phyloP scores from a whole-genome alignment of 257 asterid genomes.

The Solanum acaule region DNA sequence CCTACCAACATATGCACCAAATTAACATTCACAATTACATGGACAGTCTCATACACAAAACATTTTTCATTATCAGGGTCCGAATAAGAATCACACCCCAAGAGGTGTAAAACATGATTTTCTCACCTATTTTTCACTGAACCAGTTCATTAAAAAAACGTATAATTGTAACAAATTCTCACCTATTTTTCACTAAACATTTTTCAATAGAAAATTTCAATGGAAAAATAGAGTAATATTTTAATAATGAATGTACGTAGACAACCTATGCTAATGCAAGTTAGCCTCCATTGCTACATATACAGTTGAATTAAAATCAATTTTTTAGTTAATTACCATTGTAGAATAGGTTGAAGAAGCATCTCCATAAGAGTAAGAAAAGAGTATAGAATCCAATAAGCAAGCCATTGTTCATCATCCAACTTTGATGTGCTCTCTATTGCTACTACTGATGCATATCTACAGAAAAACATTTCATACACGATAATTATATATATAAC shows the following conservation, averaged over 20 bases:
- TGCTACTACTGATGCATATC: conserved; percentile 40
- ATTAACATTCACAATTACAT: not conserved
- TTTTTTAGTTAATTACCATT: conserved; percentile 20
- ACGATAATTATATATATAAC: not conserved
- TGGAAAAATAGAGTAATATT: no score
- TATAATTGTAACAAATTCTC: no score
- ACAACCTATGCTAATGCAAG: no score
- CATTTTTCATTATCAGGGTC: not conserved
- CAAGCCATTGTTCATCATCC: conserved; percentile 53
- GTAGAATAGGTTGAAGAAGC: conserved; percentile 23
- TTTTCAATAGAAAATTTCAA: no score
- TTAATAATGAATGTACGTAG: no score
- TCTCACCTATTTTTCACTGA: no score
- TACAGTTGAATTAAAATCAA: not conserved
- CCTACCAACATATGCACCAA: conserved; percentile 21
- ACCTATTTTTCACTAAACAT: no score
- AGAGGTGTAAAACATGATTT: no score
- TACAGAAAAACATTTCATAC: not conserved
- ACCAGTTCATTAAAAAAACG: no score
- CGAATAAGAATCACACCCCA: no score
- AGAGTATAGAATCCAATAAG: conserved; percentile 46
- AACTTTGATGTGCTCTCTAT: conserved; percentile 34
- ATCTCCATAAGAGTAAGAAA: conserved; percentile 34
- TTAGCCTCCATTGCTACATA: no score
- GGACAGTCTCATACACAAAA: no score